Base-by-base conservation (phyloP, 1,284 basidiomycete species). In the Ceratobasidium theobromae region DNA sequence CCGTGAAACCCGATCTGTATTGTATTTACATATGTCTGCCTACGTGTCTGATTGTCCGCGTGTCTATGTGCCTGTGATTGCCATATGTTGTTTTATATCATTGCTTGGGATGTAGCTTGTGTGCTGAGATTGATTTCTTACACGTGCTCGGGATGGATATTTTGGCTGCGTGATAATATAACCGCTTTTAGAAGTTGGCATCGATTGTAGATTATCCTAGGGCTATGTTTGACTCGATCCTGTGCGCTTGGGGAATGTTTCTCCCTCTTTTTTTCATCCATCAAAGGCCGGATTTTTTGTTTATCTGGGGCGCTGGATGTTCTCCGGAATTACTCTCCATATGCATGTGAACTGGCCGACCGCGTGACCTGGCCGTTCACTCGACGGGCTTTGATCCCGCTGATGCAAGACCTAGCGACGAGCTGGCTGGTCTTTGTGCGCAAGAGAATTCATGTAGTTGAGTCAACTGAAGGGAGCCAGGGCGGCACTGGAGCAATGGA, bases 81-180 rank as follows among this genome's bases (percentile, higher is more conserved):
- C 46, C 21, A 11, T 43, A 12, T 49, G n/a, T 33, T 65, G 40
- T 28, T 53, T n/a, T 64, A 53, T 40, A 33, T 35, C 33, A 41
- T 41, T 53, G 14, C 16, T 35, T 52, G 28, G 14, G 51, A 53
- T 65, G 62, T 65, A 64, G 49, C 60, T 32, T 64, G 62, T 65
- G 40, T 53, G 16, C 18, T 45, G 14, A 41, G 53, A 65, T 65
- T 53, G 49, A 65, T 38, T 41, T 48, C 23, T 48, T 48, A 27
- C 45, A 48, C 45, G 45, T 48, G 45, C 45, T 25, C 16, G 35
- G 8, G 35, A 8, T 48, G 23, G n/a, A 48, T 48, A 48, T 48
- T 21, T 14, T 43, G 40, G 40, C 14, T 43, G 40, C 6, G 45
- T 25, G 45, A 48, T 48, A 48, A 48, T 48, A 48, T 48, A 48